Conservation (phyloP, 1,284 basidiomycete genomes). For the Pisolithus thermaeus region DNA sequence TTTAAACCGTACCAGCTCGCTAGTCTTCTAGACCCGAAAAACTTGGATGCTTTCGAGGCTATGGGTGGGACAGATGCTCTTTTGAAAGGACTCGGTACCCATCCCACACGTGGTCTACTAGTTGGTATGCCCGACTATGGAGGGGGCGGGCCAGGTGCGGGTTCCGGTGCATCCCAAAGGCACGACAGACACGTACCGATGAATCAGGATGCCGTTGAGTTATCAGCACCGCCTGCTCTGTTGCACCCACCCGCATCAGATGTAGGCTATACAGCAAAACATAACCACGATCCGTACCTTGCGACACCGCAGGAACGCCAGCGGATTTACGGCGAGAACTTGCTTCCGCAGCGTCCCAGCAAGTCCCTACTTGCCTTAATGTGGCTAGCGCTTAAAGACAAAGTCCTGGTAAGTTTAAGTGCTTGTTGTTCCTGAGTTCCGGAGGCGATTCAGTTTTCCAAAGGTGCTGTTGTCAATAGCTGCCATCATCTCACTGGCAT, state of each 20-base stretch:
- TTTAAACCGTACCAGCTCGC: constrained; percentile 78
- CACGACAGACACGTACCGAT: constrained; percentile 29
- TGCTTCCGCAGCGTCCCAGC: constrained; percentile 70
- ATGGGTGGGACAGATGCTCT: constrained; percentile 76
- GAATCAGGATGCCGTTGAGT: background rate
- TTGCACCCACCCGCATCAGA: background rate
- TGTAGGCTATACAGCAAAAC: constrained; percentile 13
- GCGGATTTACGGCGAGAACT: constrained; percentile 79
- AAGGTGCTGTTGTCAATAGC: constrained; percentile 88
- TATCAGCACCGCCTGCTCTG: background rate
- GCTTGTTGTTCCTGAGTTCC: background rate
- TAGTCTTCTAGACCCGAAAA: constrained; percentile 87
- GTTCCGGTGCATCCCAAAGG: constrained; percentile 33
- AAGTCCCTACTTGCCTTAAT: constrained; percentile 84
- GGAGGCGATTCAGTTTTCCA: constrained; percentile 4
- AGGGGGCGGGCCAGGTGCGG: constrained; percentile 23
- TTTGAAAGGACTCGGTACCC: constrained; percentile 71
- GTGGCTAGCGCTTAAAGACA: constrained; percentile 95
- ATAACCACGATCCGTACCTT: constrained; percentile 32
- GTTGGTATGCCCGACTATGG: constrained; percentile 2
- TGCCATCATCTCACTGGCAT: constrained; percentile 87
- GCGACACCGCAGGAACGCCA: constrained; percentile 62
- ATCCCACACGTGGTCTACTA: constrained; percentile 51
- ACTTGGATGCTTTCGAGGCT: constrained; percentile 55
- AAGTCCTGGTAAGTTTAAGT: constrained; percentile 69